A percentile compares a stretch with the other conserved stretches of the same genome.
Evolutionary conservation across 495 filamentous ascomycete genomes (phyloP).

Genomic region (Annulohypoxylon bovei): DNA sequence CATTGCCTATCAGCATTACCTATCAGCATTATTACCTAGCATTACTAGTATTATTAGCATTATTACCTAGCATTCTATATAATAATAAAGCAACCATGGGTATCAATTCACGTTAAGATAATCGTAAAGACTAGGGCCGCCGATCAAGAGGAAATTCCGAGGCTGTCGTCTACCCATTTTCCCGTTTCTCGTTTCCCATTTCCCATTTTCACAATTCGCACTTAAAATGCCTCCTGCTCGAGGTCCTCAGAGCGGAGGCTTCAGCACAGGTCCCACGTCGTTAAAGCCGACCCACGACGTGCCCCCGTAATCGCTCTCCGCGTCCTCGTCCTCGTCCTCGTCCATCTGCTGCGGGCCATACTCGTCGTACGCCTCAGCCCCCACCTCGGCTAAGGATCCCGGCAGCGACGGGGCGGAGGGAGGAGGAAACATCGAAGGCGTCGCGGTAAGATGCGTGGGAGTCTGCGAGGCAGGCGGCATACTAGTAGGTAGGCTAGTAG

Average conservation of each 20-base stretch:
- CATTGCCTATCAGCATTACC: too few relatives aligned
- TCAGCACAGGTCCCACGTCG: conserved; percentile 4
- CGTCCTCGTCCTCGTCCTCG: conserved; percentile 25
- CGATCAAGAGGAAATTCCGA: too few relatives aligned
- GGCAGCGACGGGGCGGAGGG: neutral
- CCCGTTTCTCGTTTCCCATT: too few relatives aligned
- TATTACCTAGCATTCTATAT: neutral
- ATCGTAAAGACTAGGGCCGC: neutral
- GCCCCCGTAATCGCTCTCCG: conserved; percentile 18
- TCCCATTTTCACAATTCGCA: too few relatives aligned
- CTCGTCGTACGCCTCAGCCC: conserved; percentile 13
- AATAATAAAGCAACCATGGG: neutral
- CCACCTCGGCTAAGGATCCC: neutral
- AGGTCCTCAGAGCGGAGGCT: conserved; percentile 7
- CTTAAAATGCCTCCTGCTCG: too few relatives aligned
- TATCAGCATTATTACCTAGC: too few relatives aligned
- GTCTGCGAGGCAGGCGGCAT: neutral
- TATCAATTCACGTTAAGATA: neutral
- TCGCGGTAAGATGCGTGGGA: conserved; percentile 1
- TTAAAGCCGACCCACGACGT: conserved; percentile 14
- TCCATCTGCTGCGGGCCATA: conserved; percentile 23
- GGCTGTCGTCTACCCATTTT: too few relatives aligned
- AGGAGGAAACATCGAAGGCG: neutral
- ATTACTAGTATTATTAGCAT: too few relatives aligned
- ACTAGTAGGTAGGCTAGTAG: neutral